Conservation (phyloP, 2,329 filamentous ascomycete species). For the Neocatenulostroma microsporum region DNA sequence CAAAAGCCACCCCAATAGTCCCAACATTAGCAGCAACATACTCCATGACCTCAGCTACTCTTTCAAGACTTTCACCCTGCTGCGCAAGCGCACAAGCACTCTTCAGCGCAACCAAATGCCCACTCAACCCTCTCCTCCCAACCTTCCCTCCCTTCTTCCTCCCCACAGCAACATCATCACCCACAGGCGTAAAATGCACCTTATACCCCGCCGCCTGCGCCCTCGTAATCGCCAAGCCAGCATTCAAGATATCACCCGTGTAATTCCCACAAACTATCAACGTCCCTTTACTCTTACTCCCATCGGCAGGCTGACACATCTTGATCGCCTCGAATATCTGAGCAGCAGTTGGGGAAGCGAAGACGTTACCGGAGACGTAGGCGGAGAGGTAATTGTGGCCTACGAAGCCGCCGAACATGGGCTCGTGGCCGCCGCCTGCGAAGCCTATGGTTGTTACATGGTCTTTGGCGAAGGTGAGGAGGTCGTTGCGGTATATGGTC, state of each 20-base stretch:
- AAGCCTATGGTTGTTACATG: slow-evolving; percentile 32
- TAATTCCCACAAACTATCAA: slow-evolving; percentile 59
- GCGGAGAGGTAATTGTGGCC: slow-evolving; percentile 55
- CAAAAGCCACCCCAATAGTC: slow-evolving; percentile 30
- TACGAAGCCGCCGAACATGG: slow-evolving; percentile 58
- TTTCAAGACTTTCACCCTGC: slow-evolving; percentile 24
- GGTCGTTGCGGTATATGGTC: slow-evolving; percentile 29
- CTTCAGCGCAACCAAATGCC: slow-evolving; percentile 54
- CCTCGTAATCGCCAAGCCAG: slow-evolving; percentile 53
- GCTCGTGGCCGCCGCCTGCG: slow-evolving; percentile 41
- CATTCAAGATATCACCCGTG: slow-evolving; percentile 57
- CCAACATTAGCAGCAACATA: slow-evolving; percentile 31
- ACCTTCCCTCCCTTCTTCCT: slow-evolving; percentile 49
- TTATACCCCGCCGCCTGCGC: slow-evolving; percentile 48
- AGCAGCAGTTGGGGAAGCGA: slow-evolving; percentile 55
- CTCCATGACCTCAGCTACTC: slow-evolving; percentile 31
- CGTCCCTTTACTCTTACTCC: slow-evolving; percentile 38
- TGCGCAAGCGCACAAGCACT: slow-evolving; percentile 49
- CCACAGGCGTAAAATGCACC: slow-evolving; percentile 53
- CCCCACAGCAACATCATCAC: slow-evolving; percentile 59
- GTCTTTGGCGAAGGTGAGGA: slow-evolving; percentile 22
- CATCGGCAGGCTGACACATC: slow-evolving; percentile 43
- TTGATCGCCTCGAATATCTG: slow-evolving; percentile 55
- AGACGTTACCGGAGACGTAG: slow-evolving; percentile 55
- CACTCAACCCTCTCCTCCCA: slow-evolving; percentile 54